Evolutionary conservation across 176 grass and related monocot genomes (phyloP).

Genomic region (Canna indica): DNA sequence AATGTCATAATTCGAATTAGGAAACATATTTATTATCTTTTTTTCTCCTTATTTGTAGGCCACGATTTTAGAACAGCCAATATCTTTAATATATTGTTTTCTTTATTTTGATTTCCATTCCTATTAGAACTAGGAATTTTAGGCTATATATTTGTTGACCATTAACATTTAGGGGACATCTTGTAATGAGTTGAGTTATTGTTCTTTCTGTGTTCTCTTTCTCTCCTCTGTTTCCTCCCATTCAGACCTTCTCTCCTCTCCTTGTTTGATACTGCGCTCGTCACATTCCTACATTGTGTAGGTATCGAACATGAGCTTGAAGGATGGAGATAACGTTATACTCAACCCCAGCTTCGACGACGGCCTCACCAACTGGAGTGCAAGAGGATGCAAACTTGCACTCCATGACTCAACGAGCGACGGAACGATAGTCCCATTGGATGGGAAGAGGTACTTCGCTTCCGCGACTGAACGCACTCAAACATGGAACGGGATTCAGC

Average conservation of each 20-base stretch:
- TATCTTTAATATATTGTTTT: no score
- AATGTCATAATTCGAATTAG: no score
- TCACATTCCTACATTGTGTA: background rate
- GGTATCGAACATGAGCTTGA: background rate
- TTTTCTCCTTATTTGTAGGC: no score
- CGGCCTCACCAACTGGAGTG: slow-evolving; percentile 62
- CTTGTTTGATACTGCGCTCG: background rate
- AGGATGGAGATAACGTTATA: slow-evolving; percentile 59
- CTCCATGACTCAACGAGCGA: slow-evolving; percentile 57
- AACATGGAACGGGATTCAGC: slow-evolving; percentile 67
- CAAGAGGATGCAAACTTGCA: slow-evolving; percentile 71
- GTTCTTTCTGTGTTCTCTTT: background rate
- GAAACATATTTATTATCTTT: no score
- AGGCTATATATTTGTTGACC: no score
- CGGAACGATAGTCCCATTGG: slow-evolving; percentile 51
- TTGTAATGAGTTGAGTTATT: no score
- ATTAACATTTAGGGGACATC: no score
- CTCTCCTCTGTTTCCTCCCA: background rate
- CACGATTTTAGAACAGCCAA: no score
- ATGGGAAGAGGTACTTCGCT: slow-evolving; percentile 58
- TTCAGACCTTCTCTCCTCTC: background rate
- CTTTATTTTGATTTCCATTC: no score
- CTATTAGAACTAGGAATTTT: no score
- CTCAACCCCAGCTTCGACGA: slow-evolving; percentile 78
- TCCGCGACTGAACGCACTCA: slow-evolving; percentile 51